Percentiles rank a stretch among this genome's conserved stretches.
phyloP scores from a whole-genome alignment of 495 filamentous ascomycete genomes.

The Lophium mytilinum region DNA sequence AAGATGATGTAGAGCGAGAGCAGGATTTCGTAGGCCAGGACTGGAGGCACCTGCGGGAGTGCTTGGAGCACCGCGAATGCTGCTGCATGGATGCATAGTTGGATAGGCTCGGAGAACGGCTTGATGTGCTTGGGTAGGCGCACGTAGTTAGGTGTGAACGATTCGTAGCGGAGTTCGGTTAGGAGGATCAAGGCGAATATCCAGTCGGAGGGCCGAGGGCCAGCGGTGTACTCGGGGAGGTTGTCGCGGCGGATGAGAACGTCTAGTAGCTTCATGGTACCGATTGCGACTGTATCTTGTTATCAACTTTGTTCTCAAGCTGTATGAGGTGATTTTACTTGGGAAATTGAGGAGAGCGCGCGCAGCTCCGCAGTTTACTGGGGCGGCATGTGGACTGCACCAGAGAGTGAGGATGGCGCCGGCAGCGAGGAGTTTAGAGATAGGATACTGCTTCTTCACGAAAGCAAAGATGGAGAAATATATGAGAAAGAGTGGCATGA shows the following conservation, averaged over 20 bases:
- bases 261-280: conserved; percentile 35
- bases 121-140: conserved; percentile 9
- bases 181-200: conserved; percentile 26
- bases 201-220: conserved; percentile 22
- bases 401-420: neutral
- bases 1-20: conserved; percentile 35
- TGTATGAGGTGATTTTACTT: neutral
- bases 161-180: conserved; percentile 35
- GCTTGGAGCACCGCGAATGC: conserved; percentile 28
- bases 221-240: conserved; percentile 25
- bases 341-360: neutral
- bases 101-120: conserved; percentile 23
- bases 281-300: conserved; percentile 26
- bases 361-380: neutral
- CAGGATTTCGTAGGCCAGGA: conserved; percentile 33
- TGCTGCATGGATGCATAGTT: conserved; percentile 26
- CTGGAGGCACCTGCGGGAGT: conserved; percentile 26
- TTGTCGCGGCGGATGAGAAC: conserved; percentile 27
- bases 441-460: neutral
- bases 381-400: neutral
- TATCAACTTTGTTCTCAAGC: neutral
- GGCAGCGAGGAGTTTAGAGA: neutral
- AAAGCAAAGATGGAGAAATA: neutral
- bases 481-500: neutral
- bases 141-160: conserved; percentile 35